Percentiles rank a stretch among this genome's conserved stretches.
Conservation (phyloP, 192 early-diverging fungal genomes). For the Backusella westeae region DNA sequence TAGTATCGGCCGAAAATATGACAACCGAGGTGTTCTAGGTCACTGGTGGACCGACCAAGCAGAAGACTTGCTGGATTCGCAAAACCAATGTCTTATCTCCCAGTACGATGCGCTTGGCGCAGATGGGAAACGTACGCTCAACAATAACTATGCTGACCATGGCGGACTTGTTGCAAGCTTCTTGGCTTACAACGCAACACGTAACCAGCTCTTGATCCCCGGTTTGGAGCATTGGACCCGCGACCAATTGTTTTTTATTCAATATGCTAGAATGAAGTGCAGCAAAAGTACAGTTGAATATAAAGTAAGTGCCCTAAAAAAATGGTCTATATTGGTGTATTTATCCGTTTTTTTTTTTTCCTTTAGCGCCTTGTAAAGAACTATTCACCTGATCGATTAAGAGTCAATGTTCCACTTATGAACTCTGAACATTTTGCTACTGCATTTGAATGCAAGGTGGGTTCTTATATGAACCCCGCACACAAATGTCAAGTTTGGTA, state of each 20-base stretch:
- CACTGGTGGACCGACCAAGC: slow-evolving; percentile 43
- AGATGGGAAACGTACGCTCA: slow-evolving; percentile 55
- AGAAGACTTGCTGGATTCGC: slow-evolving; percentile 39
- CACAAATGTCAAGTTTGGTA: slow-evolving; percentile 49
- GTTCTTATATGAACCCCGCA: slow-evolving; percentile 63
- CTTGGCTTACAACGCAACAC: slow-evolving; percentile 24
- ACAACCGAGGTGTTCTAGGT: slow-evolving; percentile 47
- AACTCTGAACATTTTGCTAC: slow-evolving; percentile 65
- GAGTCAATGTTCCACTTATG: slow-evolving; percentile 63
- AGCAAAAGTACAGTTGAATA: slow-evolving; percentile 41
- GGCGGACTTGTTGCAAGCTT: slow-evolving; percentile 46
- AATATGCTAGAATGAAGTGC: slow-evolving; percentile 66
- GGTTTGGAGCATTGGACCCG: slow-evolving; percentile 46
- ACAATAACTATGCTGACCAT: slow-evolving; percentile 68
- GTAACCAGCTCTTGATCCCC: slow-evolving; percentile 32
- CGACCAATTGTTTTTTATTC: slow-evolving; percentile 63
- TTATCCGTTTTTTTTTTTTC: not conserved
- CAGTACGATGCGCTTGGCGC: slow-evolving; percentile 54
- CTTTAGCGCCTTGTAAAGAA: slow-evolving; percentile 31
- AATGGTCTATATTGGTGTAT: not conserved
- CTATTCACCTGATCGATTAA: slow-evolving; percentile 58
- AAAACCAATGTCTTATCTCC: slow-evolving; percentile 61
- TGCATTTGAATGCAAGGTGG: slow-evolving; percentile 58
- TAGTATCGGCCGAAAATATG: slow-evolving; percentile 50
- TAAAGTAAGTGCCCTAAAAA: not conserved